Evolutionary conservation across 139 green algal genomes (phyloP).

Genomic region (Chlorella sp.): DNA sequence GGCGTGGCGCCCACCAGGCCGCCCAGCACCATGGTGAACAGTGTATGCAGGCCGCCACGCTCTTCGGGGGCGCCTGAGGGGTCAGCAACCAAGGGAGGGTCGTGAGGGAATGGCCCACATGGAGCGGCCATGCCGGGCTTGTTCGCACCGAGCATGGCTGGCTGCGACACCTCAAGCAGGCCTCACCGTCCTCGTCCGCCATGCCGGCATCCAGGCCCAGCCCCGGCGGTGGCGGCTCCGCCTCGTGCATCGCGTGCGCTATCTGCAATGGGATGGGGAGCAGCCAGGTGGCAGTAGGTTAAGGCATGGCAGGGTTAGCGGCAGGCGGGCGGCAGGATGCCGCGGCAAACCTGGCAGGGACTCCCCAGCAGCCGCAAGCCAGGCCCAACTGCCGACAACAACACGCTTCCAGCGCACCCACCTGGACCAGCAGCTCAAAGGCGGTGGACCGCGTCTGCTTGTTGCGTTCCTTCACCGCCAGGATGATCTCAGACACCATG

Average conservation of each 20-base stretch:
- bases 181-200: background rate
- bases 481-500: slow-evolving; percentile 91
- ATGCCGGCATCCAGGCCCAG: background rate
- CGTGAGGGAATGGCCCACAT: background rate
- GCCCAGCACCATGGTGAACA: slow-evolving; percentile 82
- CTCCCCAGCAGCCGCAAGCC: too few species aligned
- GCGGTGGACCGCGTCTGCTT: slow-evolving; percentile 81
- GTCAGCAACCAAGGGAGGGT: background rate
- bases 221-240: slow-evolving; percentile 39
- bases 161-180: background rate
- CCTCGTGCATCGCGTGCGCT: slow-evolving; percentile 66
- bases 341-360: too few species aligned
- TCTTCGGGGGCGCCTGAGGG: background rate
- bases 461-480: slow-evolving; percentile 96
- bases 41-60: slow-evolving; percentile 70
- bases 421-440: slow-evolving; percentile 86
- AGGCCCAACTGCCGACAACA: too few species aligned
- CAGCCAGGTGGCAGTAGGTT: too few species aligned
- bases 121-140: background rate
- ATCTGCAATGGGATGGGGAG: slow-evolving; percentile 34
- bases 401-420: too few species aligned
- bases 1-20: slow-evolving; percentile 77
- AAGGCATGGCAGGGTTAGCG: too few species aligned
- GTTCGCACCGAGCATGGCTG: background rate
- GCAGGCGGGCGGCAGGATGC: too few species aligned